These are phyloP conservation scores for Neopestalotiopsis rosae DNA, from an alignment of 2,329 filamentous ascomycete species.

Conservation along the genomic window DNA sequence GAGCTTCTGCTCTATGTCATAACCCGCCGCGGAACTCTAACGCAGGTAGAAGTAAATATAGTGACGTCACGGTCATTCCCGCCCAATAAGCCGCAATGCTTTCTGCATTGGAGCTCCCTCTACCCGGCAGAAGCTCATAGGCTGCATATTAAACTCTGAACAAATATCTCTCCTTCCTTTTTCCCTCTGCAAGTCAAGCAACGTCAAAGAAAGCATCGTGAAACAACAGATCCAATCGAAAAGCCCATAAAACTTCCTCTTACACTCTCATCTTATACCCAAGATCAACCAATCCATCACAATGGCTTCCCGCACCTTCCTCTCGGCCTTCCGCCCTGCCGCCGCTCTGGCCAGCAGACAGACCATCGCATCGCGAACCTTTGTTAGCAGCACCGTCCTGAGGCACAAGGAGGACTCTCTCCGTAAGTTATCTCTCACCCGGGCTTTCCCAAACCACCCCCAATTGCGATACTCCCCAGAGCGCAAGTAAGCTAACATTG, in stretches of 20 bases:
- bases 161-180: not conserved
- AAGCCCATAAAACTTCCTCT: not conserved
- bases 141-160: not conserved
- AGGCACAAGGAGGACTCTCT: conserved; percentile 23
- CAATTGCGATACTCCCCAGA: not conserved
- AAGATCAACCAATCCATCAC: not conserved
- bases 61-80: conserved; percentile 15
- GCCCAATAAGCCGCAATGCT: conserved; percentile 2
- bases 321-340: conserved; percentile 19
- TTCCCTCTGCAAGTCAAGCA: not conserved
- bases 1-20: conserved; percentile 2
- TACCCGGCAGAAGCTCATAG: conserved; percentile 4
- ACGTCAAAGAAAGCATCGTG: not conserved
- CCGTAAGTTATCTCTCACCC: conserved; percentile 13
- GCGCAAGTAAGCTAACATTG: not conserved
- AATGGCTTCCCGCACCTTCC: conserved; percentile 22
- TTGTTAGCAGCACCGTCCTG: conserved; percentile 20
- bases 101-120: not conserved
- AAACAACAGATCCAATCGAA: not conserved
- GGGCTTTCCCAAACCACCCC: not conserved
- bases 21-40: not conserved
- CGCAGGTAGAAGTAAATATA: conserved; percentile 4
- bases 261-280: not conserved
- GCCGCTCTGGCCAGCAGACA: conserved; percentile 19
- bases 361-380: conserved; percentile 18